These are phyloP conservation scores for Clohesyomyces aquaticus DNA, from an alignment of 495 filamentous ascomycete genomes.

Conservation along the genomic window DNA sequence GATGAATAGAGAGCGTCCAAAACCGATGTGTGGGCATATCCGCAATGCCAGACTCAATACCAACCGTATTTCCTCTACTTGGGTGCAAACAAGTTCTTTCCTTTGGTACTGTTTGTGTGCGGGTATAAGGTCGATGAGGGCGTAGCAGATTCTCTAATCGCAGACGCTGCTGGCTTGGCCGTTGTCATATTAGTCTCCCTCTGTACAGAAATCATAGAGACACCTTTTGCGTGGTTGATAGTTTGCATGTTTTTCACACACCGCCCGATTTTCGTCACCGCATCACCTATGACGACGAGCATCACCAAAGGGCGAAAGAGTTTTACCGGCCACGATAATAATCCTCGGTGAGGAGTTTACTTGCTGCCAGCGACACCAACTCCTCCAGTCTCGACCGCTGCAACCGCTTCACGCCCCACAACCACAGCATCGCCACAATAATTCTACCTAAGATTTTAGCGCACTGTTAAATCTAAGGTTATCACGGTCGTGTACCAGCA, in stretches of 20 bases:
- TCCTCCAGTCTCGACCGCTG: too few relatives aligned
- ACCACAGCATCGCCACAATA: too few relatives aligned
- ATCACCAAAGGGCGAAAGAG: too few relatives aligned
- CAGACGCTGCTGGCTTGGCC: constrained; percentile 17
- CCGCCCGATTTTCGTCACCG: too few relatives aligned
- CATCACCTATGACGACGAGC: too few relatives aligned
- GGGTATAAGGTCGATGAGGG: constrained; percentile 13
- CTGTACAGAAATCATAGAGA: constrained; percentile 40
- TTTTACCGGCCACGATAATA: too few relatives aligned
- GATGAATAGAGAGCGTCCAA: constrained; percentile 20
- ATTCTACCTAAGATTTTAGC: too few relatives aligned
- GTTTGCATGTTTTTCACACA: not conserved
- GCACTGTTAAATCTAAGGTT: too few relatives aligned
- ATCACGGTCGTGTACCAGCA: too few relatives aligned
- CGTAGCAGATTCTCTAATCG: not conserved
- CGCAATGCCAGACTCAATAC: constrained; percentile 22
- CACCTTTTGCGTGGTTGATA: not conserved
- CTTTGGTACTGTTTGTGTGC: constrained; percentile 36
- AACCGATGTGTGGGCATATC: constrained; percentile 5
- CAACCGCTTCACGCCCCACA: too few relatives aligned
- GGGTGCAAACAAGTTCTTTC: constrained; percentile 12
- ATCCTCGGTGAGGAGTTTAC: too few relatives aligned
- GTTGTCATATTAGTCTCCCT: constrained; percentile 38
- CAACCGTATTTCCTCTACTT: constrained; percentile 20
- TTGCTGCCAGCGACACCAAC: too few relatives aligned